Percentiles rank a stretch among this genome's conserved stretches.
phyloP scores from a whole-genome alignment of 352 stramenopile genomes.

The Peronospora belbahrii region DNA sequence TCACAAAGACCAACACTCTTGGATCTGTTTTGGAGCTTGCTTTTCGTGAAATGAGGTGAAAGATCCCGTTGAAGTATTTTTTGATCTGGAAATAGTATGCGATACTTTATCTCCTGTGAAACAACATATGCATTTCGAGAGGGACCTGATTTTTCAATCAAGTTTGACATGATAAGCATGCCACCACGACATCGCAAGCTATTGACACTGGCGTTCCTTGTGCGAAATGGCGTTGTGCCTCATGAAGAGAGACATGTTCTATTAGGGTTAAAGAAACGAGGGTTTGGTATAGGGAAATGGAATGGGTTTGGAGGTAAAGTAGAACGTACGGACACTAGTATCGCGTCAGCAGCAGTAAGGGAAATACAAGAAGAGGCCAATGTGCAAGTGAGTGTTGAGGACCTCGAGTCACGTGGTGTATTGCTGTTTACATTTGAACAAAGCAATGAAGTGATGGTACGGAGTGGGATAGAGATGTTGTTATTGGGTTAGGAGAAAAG shows the following conservation, averaged over 20 bases:
- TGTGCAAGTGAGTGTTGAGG: constrained; percentile 31
- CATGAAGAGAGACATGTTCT: constrained; percentile 33
- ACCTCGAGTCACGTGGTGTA: constrained; percentile 30
- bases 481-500: neutral
- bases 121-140: neutral
- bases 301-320: constrained; percentile 90
- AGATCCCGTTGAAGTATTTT: constrained; percentile 5
- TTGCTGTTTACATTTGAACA: constrained; percentile 62
- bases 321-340: constrained; percentile 53
- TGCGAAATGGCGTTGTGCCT: constrained; percentile 19
- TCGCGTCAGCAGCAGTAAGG: constrained; percentile 45
- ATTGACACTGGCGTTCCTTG: constrained; percentile 45
- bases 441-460: constrained; percentile 48
- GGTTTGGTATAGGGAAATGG: constrained; percentile 85
- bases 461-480: neutral
- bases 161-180: too few species aligned
- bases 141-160: neutral
- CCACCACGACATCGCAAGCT: constrained; percentile 35
- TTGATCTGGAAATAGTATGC: neutral
- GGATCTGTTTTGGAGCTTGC: constrained; percentile 2
- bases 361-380: constrained; percentile 70
- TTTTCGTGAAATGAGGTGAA: constrained; percentile 11
- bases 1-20: constrained; percentile 16
- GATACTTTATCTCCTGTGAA: too few species aligned
- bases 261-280: constrained; percentile 86